Evolutionary conservation across 2,329 filamentous ascomycete genomes (phyloP).

Genomic region (Curvularia lunata): DNA sequence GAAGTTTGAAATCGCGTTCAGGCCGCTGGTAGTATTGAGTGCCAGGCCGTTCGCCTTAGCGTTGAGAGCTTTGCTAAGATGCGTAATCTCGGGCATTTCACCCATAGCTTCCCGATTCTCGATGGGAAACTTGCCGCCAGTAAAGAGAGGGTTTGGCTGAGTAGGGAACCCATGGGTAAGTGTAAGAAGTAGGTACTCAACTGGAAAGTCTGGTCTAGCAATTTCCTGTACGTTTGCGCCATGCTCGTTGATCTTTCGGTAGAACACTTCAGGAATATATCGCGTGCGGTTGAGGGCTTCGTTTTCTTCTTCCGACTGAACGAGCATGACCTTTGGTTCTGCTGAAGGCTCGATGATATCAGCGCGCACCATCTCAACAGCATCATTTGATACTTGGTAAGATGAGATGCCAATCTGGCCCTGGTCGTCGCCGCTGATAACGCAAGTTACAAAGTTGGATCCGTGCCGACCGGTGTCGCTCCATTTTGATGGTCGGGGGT

Average conservation of each 20-base stretch:
- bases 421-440: conserved; percentile 89
- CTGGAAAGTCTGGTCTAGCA: conserved; percentile 93
- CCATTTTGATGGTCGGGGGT: conserved; percentile 94
- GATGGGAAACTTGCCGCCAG: conserved; percentile 75
- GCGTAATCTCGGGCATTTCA: conserved; percentile 78
- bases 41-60: conserved; percentile 58
- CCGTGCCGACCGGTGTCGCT: conserved; percentile 93
- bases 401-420: conserved; percentile 87
- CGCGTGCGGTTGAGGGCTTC: conserved; percentile 72
- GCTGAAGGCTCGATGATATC: conserved; percentile 95
- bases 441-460: conserved; percentile 95
- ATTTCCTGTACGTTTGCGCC: conserved; percentile 96
- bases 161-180: conserved; percentile 96
- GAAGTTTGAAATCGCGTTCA: conserved; percentile 84
- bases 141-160: conserved; percentile 77
- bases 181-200: conserved; percentile 95
- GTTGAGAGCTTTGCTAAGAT: conserved; percentile 71
- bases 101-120: conserved; percentile 90
- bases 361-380: conserved; percentile 94
- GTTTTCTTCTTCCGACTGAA: conserved; percentile 88
- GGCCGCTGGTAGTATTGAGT: conserved; percentile 66
- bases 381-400: conserved; percentile 94
- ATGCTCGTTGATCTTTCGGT: conserved; percentile 93
- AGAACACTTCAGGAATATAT: conserved; percentile 98
- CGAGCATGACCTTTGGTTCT: conserved; percentile 91